Conservation (phyloP, 2,329 filamentous ascomycete genomes). For the Exophiala calicioides region DNA sequence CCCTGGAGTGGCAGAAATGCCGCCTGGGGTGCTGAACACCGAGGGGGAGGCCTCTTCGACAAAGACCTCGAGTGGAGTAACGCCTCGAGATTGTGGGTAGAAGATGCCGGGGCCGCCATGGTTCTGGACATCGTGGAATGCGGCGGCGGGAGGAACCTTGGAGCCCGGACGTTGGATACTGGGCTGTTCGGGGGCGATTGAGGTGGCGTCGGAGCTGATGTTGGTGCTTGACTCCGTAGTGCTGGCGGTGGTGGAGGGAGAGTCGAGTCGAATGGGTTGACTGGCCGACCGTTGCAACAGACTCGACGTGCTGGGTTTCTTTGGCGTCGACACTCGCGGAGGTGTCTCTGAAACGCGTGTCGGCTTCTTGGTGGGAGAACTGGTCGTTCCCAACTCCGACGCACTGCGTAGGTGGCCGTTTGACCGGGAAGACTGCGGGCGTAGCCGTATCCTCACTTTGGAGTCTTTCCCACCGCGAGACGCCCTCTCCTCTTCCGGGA, state of each 20-base stretch:
- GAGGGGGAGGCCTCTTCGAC: slow-evolving; percentile 34
- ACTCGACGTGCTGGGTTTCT: no score
- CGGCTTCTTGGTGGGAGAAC: slow-evolving; percentile 35
- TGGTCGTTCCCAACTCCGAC: slow-evolving; percentile 41
- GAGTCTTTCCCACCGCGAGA: slow-evolving; percentile 36
- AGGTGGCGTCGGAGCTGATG: slow-evolving; percentile 46
- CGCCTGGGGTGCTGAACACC: slow-evolving; percentile 33
- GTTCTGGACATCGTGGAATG: slow-evolving; percentile 2
- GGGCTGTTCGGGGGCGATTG: slow-evolving; percentile 47
- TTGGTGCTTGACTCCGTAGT: slow-evolving; percentile 35
- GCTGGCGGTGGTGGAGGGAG: slow-evolving; percentile 40
- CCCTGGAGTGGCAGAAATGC: slow-evolving; percentile 47
- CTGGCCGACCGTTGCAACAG: slow-evolving; percentile 38
- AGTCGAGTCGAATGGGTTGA: slow-evolving; percentile 37
- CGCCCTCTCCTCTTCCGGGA: slow-evolving; percentile 32
- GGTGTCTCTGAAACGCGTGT: slow-evolving; percentile 41
- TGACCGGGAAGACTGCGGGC: slow-evolving; percentile 43
- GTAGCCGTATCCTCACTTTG: slow-evolving; percentile 41
- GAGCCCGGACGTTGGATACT: slow-evolving; percentile 32
- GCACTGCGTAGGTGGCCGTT: slow-evolving; percentile 44
- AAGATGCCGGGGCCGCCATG: slow-evolving; percentile 6
- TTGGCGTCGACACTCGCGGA: slow-evolving; percentile 37
- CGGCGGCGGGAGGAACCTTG: slow-evolving; percentile 19
- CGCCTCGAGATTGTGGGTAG: slow-evolving; percentile 25
- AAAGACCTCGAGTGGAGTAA: slow-evolving; percentile 40